Evolutionary conservation across 1,284 basidiomycete species (phyloP).

Genomic region (Microbotryomycetes sp.): DNA sequence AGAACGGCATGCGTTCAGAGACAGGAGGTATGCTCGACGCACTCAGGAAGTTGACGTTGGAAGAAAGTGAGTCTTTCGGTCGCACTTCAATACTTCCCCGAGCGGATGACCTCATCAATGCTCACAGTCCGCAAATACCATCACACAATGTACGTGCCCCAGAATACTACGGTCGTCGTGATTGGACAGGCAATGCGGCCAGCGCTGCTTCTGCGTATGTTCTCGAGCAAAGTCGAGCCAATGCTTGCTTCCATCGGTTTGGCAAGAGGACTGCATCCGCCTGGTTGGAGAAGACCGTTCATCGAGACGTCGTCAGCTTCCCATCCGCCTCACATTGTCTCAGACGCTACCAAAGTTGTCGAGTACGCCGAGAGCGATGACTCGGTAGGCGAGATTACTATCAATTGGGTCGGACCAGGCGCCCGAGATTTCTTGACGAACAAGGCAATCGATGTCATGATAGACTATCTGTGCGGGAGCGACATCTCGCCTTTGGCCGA

Average conservation of each 20-base stretch:
- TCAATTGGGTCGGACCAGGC: constrained; percentile 68
- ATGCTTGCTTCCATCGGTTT: constrained; percentile 63
- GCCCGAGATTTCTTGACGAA: constrained; percentile 61
- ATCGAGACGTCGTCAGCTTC: constrained; percentile 57
- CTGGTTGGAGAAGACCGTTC: constrained; percentile 88
- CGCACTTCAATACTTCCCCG: background rate
- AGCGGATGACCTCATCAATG: background rate
- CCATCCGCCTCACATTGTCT: background rate
- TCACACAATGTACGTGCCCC: constrained; percentile 80
- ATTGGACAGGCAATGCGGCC: constrained; percentile 45
- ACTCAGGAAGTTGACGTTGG: constrained; percentile 71
- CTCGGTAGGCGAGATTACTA: constrained; percentile 69
- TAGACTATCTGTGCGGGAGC: constrained; percentile 79
- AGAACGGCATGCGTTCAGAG: constrained; percentile 90
- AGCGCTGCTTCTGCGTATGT: constrained; percentile 52
- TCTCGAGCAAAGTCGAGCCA: constrained; percentile 77
- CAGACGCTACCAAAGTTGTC: constrained; percentile 55
- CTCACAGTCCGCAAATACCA: constrained; percentile 77
- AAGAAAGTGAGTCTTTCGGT: constrained; percentile 61
- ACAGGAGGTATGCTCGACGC: constrained; percentile 93
- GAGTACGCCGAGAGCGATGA: constrained; percentile 97
- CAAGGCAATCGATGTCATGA: constrained; percentile 75
- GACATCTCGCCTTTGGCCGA: constrained; percentile 81
- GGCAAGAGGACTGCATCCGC: constrained; percentile 54
- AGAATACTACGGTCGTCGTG: constrained; percentile 74